Evolutionary conservation across 2,329 filamentous ascomycete species (phyloP).

Genomic region (Aureobasidium sp.): DNA sequence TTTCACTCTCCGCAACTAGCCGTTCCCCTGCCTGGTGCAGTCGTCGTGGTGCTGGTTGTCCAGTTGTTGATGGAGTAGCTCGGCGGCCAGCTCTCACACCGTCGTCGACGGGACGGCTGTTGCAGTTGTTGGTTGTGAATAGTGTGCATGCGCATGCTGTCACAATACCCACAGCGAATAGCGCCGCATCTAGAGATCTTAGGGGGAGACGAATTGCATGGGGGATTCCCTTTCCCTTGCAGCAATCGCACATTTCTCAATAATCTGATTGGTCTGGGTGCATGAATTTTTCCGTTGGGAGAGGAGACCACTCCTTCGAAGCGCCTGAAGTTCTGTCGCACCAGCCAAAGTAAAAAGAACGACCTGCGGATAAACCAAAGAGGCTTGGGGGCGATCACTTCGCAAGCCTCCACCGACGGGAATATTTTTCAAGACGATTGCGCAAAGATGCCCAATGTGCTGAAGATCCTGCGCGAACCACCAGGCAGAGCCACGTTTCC

Average conservation of each 20-base stretch:
- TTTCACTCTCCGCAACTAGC: background rate
- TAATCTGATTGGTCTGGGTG: constrained; percentile 10
- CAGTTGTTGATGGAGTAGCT: background rate
- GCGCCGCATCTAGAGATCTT: constrained; percentile 9
- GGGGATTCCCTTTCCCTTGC: background rate
- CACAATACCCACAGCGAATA: constrained; percentile 8
- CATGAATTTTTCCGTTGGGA: constrained; percentile 7
- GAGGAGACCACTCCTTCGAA: background rate
- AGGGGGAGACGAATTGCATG: background rate
- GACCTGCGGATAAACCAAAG: background rate
- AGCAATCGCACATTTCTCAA: background rate
- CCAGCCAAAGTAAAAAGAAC: background rate
- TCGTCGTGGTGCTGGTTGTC: background rate
- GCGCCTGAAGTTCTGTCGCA: constrained; percentile 3
- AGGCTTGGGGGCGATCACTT: constrained; percentile 1
- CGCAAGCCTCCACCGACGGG: constrained; percentile 2
- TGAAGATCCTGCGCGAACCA: constrained; percentile 10
- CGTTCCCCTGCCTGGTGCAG: background rate
- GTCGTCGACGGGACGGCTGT: background rate
- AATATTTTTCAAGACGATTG: background rate
- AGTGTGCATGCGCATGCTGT: background rate
- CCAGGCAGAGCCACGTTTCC: constrained; percentile 8
- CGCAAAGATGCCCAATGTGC: constrained; percentile 8
- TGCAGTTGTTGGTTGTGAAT: background rate
- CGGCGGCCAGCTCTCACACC: background rate